phyloP scores from a whole-genome alignment of 1,139 yeast species.

The Kodamaea derodonti region DNA sequence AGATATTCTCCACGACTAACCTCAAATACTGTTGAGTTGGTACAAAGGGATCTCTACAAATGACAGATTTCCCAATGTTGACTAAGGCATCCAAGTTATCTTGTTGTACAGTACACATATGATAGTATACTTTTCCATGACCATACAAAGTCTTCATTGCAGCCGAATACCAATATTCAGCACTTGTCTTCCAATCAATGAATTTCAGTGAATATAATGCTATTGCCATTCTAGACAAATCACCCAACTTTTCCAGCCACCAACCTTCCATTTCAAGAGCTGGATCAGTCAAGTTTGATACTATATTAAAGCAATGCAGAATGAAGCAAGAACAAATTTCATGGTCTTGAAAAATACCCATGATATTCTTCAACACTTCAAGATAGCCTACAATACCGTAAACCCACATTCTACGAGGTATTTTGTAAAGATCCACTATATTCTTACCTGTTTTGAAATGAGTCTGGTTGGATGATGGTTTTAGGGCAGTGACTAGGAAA shows the following conservation, averaged over 20 bases:
- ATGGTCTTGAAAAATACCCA: conserved; percentile 51
- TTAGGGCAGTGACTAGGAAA: conserved; percentile 64
- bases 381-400: conserved; percentile 75
- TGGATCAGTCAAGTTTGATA: conserved; percentile 50
- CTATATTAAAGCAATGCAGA: conserved; percentile 49
- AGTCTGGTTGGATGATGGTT: conserved; percentile 50
- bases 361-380: conserved; percentile 74
- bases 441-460: conserved; percentile 70
- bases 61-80: conserved; percentile 71
- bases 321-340: conserved; percentile 47
- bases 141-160: conserved; percentile 72
- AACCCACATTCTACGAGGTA: conserved; percentile 78
- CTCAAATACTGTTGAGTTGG: conserved; percentile 75
- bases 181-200: conserved; percentile 77
- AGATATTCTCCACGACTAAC: conserved; percentile 73
- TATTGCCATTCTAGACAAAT: conserved; percentile 77
- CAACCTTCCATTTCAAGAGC: conserved; percentile 62
- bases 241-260: conserved; percentile 78
- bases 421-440: conserved; percentile 69
- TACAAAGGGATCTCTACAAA: conserved; percentile 76
- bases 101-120: conserved; percentile 79
- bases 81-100: conserved; percentile 77
- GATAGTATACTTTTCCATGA: conserved; percentile 76
- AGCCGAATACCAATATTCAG: conserved; percentile 72
- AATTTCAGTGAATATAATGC: conserved; percentile 72